Base-by-base conservation (phyloP, 1,139 yeast species). In the Lodderomyces elongisporus region DNA sequence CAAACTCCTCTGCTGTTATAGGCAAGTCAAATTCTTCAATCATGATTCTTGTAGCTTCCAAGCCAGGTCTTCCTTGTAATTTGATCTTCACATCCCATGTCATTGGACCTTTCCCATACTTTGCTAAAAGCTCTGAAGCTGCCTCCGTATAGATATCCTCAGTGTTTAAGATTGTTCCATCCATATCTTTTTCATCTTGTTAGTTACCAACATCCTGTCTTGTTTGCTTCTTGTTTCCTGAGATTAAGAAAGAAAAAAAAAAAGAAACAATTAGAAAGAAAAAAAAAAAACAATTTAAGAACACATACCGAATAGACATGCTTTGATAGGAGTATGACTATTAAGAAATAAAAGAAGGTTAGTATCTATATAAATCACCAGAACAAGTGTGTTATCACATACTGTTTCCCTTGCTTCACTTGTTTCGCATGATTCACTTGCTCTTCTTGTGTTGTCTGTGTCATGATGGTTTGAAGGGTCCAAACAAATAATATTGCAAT, bases 21-120 rank as follows among this genome's bases (percentile, higher is more conserved):
- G 88, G 85, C 32, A 91, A 58, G 4, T 74, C 69, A 46, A 85
- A 81, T 50, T 79, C 74, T 27, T 79, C 76, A 34, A 91, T 69
- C 40, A 89, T 69, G 30, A 72, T 65, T 35, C 67, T 66, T n/a
- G 83, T 71, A 14, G 73, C 63, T 27, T 69, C 77, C 0, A 79
- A 73, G 0, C 95, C 96, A 1, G 97, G 96, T 28, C 87, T 68
- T 1, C 98, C 98, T 62, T 89, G 97, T 32, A 91, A 62, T 44
- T 80, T 70, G 41, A 87, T 70, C 58, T 91, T 91, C 35, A 88
- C 73, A 40, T 85, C 93, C 96, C 97, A 91, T 0, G 93, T 81
- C 43, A 91, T 66, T 1, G 84, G 79, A 0, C 88, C 88, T 46
- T 80, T 84, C 22, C 83, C 87, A 47, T 74, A 80, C 37, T 69